Base-by-base conservation (phyloP, 1,139 yeast genomes). In the Nadsonia commutata region DNA sequence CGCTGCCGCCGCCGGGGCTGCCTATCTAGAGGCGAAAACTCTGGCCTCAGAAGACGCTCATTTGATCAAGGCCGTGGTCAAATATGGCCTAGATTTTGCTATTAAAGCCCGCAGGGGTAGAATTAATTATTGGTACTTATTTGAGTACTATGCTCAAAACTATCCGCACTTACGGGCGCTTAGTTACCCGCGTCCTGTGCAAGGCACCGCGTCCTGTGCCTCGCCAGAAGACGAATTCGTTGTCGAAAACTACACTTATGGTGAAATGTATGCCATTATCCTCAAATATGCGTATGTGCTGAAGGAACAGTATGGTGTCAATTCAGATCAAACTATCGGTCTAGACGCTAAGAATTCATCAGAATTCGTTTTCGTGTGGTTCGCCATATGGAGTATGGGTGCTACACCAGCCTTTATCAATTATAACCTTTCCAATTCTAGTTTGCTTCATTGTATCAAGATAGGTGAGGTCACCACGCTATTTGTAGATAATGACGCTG, bases 381-480 rank as follows among this genome's bases (percentile, higher is more conserved):
- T 83, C 49, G 80, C 95, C 0, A 63, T 83, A 43, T 86, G 96
- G 96, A 82, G 85, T 54, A 68, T 88, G 43, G 96, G 97, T 22
- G 95, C 95, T 1, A 63, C 72, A 16, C 96, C 96, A 0, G 86
- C 95, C 1, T 81, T 88, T 53, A 65, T 88, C 56, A 88, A 88
- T 63, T 84, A 78, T 64, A 88, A 86, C 59, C 71, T 83, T 43
- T 69, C 72, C 44, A 90, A 82, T 40, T 70, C 72, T 47, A 80
- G 95, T 0, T 69, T 88, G 51, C 73, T 78, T 18, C 97, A 90
- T 63, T 85, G 95, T 52, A 66, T 88, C 56, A 74, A 74, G 52
- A 74, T 81, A 31, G 80, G 86, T 20, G 63, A 72, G n/a, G 73
- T 82, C 1, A 55, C 67, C 8, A 76, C 78, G 52, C 74, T 85